Evolutionary conservation across 345 rosid species (phyloP), one percentile per base, ranked within the genome.

Genomic region (Excoecaria cochinchinensis): DNA sequence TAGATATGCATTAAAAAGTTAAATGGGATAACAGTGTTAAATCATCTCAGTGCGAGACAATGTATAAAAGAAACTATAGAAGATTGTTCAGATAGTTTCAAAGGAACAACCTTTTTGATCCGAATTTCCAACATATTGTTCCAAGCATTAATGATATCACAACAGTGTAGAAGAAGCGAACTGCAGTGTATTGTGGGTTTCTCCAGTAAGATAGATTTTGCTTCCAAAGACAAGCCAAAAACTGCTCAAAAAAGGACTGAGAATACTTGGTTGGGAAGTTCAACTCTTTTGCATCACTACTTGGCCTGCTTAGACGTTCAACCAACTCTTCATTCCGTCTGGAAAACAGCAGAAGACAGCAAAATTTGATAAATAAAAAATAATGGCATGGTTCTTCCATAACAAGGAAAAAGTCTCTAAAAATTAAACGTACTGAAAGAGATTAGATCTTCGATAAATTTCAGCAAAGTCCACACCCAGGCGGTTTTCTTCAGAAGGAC

Each of bases 191-290:
- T 70, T 95, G 97, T 44, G 99, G 98, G 77, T 90, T 90, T 74
- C 99, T 82, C 98, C 99, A 95, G 66, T 95, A 95, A 17, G 97
- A 95, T 36, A 95, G 86, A 75, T 95, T 89, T 85, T 95, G 98
- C 89, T 95, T 93, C 97, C 98, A 91, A 57, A 95, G 93, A 65
- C 99, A 95, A 39, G 98, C 91, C 77, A 91, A 80, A 74, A 93
- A 90, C 87, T 93, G 98, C 42, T 86, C 89, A 53, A 84, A 82
- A 67, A 88, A 85, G 11, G 98, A 86, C 77, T 86, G 96, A 47
- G 92, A 88, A 81, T 91, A 95, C 86, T 90, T 88, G 9, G 95
- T 86, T 24, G 96, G 88, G 83, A 95, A 95, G 81, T 89, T 85
- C 73, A 95, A 69, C 76, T 95, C 94, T 77, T 90, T 89, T 55